Conservation (phyloP, 768 basidiomycete species). For the Kwoniella mangroviensis region DNA sequence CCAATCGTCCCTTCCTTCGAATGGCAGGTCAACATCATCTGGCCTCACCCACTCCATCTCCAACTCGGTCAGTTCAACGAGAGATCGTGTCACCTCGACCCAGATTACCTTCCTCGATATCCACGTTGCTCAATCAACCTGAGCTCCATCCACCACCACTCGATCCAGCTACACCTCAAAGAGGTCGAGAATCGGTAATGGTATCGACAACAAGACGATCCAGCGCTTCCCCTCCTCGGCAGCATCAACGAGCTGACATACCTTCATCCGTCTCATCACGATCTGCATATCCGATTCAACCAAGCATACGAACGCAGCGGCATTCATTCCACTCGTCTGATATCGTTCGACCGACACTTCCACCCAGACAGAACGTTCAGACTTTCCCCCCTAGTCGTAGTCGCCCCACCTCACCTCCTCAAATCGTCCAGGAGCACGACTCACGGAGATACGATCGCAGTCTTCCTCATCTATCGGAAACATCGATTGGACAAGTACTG, state of each 20-base stretch:
- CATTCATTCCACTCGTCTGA: slow-evolving; percentile 2
- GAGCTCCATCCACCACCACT: not conserved
- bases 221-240: not conserved
- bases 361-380: not conserved
- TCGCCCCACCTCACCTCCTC: not conserved
- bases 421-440: not conserved
- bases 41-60: not conserved
- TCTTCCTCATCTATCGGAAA: slow-evolving; percentile 12
- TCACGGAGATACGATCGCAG: not conserved
- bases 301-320: not conserved
- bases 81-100: slow-evolving; percentile 7
- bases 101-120: slow-evolving; percentile 1
- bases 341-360: not conserved
- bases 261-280: no score
- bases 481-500: slow-evolving; percentile 4
- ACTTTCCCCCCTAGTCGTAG: slow-evolving; percentile 3
- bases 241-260: not conserved
- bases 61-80: not conserved
- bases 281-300: not conserved
- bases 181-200: not conserved
- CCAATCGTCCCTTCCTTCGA: not conserved
- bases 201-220: not conserved
- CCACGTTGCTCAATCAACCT: slow-evolving; percentile 1
- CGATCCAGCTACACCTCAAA: not conserved
- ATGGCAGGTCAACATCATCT: not conserved